These are phyloP conservation scores for Telfairia occidentalis DNA, from an alignment of 331 rosid genomes.

Conservation along the genomic window DNA sequence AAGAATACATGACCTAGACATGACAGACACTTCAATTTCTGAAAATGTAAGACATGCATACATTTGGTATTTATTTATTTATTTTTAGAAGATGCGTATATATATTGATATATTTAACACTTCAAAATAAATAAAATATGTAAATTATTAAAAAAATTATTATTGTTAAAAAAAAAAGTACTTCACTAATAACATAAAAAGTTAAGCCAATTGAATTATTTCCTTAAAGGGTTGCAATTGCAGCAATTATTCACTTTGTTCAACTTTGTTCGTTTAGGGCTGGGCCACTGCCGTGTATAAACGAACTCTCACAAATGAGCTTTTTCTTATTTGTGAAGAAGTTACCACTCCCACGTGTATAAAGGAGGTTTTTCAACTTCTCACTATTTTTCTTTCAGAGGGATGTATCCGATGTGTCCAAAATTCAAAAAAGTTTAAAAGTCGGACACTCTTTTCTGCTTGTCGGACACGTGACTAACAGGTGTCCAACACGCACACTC, in stretches of 20 bases:
- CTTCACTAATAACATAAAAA: background rate
- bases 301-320: background rate
- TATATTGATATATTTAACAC: background rate
- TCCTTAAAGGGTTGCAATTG: background rate
- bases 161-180: background rate
- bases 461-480: background rate
- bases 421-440: background rate
- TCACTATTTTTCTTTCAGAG: background rate
- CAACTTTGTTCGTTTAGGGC: background rate
- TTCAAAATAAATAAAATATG: background rate
- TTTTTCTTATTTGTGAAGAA: background rate
- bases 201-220: background rate
- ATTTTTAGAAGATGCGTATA: background rate
- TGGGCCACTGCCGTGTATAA: background rate
- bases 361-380: background rate
- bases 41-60: background rate
- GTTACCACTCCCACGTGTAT: background rate
- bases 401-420: background rate
- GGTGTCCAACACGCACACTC: background rate
- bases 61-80: background rate
- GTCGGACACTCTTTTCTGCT: background rate
- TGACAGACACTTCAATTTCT: too few species aligned
- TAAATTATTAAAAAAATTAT: too few species aligned
- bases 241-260: background rate
- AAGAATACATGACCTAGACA: background rate